Percentiles rank a stretch among this genome's conserved stretches.
Evolutionary conservation across 768 basidiomycete species (phyloP).

Genomic region (Pleurotus djamor): DNA sequence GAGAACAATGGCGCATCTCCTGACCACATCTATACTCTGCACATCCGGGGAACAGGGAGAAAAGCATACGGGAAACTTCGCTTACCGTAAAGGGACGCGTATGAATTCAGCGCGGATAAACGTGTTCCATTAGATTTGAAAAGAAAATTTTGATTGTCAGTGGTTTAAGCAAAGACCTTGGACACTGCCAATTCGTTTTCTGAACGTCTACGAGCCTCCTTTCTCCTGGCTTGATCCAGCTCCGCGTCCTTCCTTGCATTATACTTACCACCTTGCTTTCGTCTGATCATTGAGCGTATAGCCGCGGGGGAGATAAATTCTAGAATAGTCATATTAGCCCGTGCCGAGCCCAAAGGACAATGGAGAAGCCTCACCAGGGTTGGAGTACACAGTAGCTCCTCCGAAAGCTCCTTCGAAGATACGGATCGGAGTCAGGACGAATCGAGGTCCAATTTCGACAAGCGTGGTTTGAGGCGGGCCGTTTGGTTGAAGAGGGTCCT

Average conservation of each 20-base stretch:
- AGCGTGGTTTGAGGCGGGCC: constrained; percentile 85
- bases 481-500: constrained; percentile 86
- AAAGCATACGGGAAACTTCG: too few species aligned
- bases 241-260: constrained; percentile 78
- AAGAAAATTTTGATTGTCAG: not conserved
- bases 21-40: not conserved
- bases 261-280: constrained; percentile 81
- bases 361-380: constrained; percentile 65
- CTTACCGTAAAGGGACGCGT: too few species aligned
- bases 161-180: constrained; percentile 81
- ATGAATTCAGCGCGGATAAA: not conserved
- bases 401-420: constrained; percentile 98
- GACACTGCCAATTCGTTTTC: constrained; percentile 83
- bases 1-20: constrained; percentile 4
- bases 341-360: constrained; percentile 11
- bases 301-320: constrained; percentile 93
- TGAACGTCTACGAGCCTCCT: constrained; percentile 56
- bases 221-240: constrained; percentile 60
- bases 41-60: not conserved
- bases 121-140: not conserved
- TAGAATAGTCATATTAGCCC: constrained; percentile 23
- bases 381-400: constrained; percentile 93
- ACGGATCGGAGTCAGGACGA: constrained; percentile 95
- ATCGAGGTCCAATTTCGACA: constrained; percentile 95
- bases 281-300: constrained; percentile 65